These are phyloP conservation scores for Prunus padus DNA, from an alignment of 306 rosid species.

Conservation along the genomic window DNA sequence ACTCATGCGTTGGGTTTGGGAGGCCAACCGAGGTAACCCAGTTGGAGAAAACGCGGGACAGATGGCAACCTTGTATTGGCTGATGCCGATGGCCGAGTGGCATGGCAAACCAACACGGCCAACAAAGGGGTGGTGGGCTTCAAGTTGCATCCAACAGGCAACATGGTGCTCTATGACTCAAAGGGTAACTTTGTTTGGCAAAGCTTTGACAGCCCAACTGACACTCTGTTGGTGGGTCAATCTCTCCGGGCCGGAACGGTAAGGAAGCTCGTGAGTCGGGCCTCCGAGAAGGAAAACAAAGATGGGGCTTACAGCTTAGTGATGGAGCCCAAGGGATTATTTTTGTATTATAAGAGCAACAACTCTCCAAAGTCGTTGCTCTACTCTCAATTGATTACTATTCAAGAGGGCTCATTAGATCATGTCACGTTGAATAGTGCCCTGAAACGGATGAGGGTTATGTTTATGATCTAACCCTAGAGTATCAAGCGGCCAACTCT, in stretches of 20 bases:
- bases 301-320: conserved; percentile 38
- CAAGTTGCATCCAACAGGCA: conserved; percentile 51
- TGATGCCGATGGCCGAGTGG: conserved; percentile 43
- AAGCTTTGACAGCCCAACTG: conserved; percentile 57
- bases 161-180: conserved; percentile 48
- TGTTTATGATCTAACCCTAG: conserved; percentile 25
- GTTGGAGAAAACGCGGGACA: conserved; percentile 43
- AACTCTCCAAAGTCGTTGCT: conserved; percentile 41
- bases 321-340: conserved; percentile 21
- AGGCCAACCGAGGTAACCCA: conserved; percentile 54
- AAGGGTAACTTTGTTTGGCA: conserved; percentile 45
- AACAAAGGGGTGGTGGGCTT: conserved; percentile 57
- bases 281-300: conserved; percentile 36
- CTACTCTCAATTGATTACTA: conserved; percentile 17
- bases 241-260: conserved; percentile 32
- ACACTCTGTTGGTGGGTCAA: conserved; percentile 60
- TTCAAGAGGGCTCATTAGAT: neutral
- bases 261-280: conserved; percentile 45
- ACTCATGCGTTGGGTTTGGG: conserved; percentile 58
- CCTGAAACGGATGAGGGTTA: conserved; percentile 7
- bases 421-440: conserved; percentile 27
- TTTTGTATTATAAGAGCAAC: conserved; percentile 27
- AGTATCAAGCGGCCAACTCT: conserved; percentile 15
- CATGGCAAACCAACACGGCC: conserved; percentile 59
- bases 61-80: conserved; percentile 57